Conservation (phyloP, 2,329 filamentous ascomycete genomes). For the Myriosclerotinia duriaeana region DNA sequence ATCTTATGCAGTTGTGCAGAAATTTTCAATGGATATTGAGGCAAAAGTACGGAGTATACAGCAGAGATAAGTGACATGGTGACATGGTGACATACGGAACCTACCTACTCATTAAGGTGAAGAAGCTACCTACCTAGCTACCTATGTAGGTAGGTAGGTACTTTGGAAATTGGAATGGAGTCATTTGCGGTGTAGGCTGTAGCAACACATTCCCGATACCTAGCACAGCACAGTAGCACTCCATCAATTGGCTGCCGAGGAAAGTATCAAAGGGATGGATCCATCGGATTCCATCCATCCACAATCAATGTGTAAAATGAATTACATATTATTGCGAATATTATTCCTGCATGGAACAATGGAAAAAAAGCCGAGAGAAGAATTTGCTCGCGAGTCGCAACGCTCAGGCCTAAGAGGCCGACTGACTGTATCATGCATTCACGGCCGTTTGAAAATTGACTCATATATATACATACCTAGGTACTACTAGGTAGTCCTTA, state of each 20-base stretch:
- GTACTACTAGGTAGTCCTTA: too few species aligned
- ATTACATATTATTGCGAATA: background rate
- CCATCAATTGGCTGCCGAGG: too few species aligned
- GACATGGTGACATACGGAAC: too few species aligned
- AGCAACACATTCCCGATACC: too few species aligned
- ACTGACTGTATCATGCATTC: too few species aligned
- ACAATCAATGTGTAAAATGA: background rate
- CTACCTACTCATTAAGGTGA: too few species aligned
- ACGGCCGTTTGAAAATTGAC: background rate
- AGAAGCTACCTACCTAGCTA: too few species aligned
- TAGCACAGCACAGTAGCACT: too few species aligned
- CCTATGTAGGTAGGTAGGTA: background rate
- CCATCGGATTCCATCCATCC: background rate
- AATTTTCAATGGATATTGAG: background rate
- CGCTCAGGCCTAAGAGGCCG: background rate
- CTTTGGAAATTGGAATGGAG: background rate
- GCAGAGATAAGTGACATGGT: too few species aligned
- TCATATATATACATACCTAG: too few species aligned
- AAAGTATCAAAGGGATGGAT: background rate
- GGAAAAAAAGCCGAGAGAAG: background rate
- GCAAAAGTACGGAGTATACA: background rate
- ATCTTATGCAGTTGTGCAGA: background rate
- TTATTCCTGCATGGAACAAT: background rate
- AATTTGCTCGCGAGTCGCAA: background rate
- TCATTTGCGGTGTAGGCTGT: too few species aligned